Conservation (phyloP, 768 basidiomycete species). For the Pleurotus pulmonarius region DNA sequence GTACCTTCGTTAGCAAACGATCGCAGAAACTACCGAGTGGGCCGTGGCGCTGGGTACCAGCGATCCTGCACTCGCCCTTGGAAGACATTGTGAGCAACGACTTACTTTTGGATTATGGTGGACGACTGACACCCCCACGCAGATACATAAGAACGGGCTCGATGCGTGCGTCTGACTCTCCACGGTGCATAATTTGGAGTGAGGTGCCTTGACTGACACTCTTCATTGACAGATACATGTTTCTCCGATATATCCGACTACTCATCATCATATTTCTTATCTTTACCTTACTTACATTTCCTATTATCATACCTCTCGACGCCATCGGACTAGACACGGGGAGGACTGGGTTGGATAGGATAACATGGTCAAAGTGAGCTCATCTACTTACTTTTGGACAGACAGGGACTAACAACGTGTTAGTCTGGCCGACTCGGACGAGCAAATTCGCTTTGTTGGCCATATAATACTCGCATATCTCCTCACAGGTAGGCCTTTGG, state of each 20-base stretch:
- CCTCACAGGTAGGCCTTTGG: slow-evolving; percentile 40
- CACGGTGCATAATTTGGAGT: slow-evolving; percentile 12
- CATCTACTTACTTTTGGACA: not conserved
- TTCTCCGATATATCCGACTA: slow-evolving; percentile 60
- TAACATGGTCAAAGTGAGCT: slow-evolving; percentile 50
- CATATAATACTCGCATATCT: slow-evolving; percentile 54
- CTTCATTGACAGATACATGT: slow-evolving; percentile 37
- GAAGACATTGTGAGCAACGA: slow-evolving; percentile 39
- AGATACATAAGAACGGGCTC: slow-evolving; percentile 60
- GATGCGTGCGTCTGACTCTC: slow-evolving; percentile 50
- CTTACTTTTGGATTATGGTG: not conserved
- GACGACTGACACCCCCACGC: not conserved
- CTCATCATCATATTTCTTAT: slow-evolving; percentile 53
- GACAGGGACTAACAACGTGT: not conserved
- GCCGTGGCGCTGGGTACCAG: slow-evolving; percentile 49
- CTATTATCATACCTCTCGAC: slow-evolving; percentile 58
- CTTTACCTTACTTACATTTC: slow-evolving; percentile 57
- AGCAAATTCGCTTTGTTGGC: slow-evolving; percentile 46
- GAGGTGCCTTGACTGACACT: not conserved
- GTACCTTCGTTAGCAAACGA: slow-evolving; percentile 32
- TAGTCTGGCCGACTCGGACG: slow-evolving; percentile 31
- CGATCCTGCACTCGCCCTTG: slow-evolving; percentile 35
- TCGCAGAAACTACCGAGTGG: slow-evolving; percentile 39
- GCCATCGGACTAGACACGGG: slow-evolving; percentile 35
- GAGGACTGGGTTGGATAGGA: slow-evolving; percentile 33